Evolutionary conservation across 495 filamentous ascomycete species (phyloP).

Genomic region (Copromyces sp.): DNA sequence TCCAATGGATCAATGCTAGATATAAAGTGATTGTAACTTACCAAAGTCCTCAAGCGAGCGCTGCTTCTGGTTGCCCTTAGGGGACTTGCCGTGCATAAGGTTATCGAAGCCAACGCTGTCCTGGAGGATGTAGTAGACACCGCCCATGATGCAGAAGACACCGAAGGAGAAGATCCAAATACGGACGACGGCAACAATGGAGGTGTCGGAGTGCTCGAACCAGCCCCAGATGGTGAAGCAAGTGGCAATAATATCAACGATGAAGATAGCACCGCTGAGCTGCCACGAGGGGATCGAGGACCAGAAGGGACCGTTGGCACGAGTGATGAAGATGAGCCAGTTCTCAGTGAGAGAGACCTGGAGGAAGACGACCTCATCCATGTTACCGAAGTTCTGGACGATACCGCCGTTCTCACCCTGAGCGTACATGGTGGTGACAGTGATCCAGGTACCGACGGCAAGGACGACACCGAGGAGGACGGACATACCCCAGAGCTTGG

Average conservation of each 20-base stretch:
- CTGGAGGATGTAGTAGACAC: conserved; percentile 66
- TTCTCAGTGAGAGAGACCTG: conserved; percentile 88
- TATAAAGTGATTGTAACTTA: conserved; percentile 28
- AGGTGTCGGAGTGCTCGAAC: conserved; percentile 55
- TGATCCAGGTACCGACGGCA: conserved; percentile 75
- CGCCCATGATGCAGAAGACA: conserved; percentile 50
- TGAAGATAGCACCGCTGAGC: conserved; percentile 60
- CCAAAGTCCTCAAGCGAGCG: conserved; percentile 72
- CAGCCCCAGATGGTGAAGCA: conserved; percentile 76
- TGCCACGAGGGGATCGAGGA: conserved; percentile 76
- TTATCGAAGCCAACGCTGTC: conserved; percentile 72
- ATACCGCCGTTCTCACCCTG: conserved; percentile 62
- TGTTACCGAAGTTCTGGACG: conserved; percentile 74
- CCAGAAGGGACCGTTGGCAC: conserved; percentile 81
- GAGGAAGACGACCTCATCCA: conserved; percentile 77
- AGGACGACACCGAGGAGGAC: conserved; percentile 72
- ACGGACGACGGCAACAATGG: conserved; percentile 69
- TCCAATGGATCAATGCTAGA: background rate
- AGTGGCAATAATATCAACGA: conserved; percentile 74
- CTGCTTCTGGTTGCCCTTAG: conserved; percentile 64
- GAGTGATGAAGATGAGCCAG: conserved; percentile 95
- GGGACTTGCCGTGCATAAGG: conserved; percentile 81
- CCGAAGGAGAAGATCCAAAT: conserved; percentile 87
- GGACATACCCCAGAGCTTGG: conserved; percentile 87
- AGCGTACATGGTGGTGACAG: conserved; percentile 66